Conservation (phyloP, 1,284 basidiomycete species). For the Tilletia setariae region DNA sequence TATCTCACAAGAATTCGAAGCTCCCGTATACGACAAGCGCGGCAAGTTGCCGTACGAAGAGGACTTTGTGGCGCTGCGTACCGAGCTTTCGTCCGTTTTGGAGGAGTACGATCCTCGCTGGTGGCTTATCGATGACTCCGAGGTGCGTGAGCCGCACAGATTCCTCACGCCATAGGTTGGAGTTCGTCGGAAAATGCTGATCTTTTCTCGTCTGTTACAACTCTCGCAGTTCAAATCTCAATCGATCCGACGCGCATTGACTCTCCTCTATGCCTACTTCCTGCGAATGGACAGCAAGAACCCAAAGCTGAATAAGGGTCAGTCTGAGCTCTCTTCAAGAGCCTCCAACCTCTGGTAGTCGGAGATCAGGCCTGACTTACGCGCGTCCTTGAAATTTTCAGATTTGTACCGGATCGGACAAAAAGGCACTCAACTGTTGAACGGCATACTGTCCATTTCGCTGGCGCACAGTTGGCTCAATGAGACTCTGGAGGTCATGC, state of each 20-base stretch:
- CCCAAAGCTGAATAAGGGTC: slow-evolving; percentile 23
- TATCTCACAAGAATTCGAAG: slow-evolving; percentile 70
- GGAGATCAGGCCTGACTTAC: too few relatives aligned
- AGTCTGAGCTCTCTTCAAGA: not conserved
- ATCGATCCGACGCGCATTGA: slow-evolving; percentile 39
- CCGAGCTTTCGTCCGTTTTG: slow-evolving; percentile 19
- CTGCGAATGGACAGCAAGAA: slow-evolving; percentile 60
- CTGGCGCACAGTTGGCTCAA: slow-evolving; percentile 87
- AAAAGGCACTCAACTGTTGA: slow-evolving; percentile 62
- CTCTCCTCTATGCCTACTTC: slow-evolving; percentile 79
- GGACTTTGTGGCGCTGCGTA: slow-evolving; percentile 56
- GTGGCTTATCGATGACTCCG: slow-evolving; percentile 22
- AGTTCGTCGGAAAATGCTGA: too few relatives aligned
- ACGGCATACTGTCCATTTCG: slow-evolving; percentile 76
- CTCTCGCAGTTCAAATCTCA: slow-evolving; percentile 33
- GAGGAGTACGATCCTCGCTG: slow-evolving; percentile 31
- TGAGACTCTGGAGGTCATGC: slow-evolving; percentile 74
- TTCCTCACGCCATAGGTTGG: too few relatives aligned
- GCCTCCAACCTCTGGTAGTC: too few relatives aligned
- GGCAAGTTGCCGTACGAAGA: slow-evolving; percentile 35
- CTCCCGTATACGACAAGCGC: slow-evolving; percentile 32
- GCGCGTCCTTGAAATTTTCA: too few relatives aligned
- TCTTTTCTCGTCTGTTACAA: not conserved
- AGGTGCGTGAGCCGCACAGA: not conserved
- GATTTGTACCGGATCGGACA: slow-evolving; percentile 35